Evolutionary conservation across 495 filamentous ascomycete genomes (phyloP).

Genomic region (Penicillium tannophilum): DNA sequence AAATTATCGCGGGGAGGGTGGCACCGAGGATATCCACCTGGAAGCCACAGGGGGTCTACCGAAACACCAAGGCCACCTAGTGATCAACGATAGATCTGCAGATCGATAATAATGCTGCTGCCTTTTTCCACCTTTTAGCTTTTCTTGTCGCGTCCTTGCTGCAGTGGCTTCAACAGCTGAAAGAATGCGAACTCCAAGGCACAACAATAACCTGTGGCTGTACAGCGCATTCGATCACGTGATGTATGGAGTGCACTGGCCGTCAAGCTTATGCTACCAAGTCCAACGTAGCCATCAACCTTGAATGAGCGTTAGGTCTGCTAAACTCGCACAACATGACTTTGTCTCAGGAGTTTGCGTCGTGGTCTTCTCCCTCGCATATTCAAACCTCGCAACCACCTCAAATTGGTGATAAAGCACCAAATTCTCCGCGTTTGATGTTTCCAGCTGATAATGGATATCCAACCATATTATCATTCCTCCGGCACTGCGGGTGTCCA

Average conservation of each 20-base stretch:
- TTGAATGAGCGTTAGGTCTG: background rate
- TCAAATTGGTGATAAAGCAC: conserved; percentile 5
- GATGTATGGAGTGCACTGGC: background rate
- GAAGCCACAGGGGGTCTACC: background rate
- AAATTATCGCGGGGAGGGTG: background rate
- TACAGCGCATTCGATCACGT: background rate
- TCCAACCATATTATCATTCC: conserved; percentile 20
- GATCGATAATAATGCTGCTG: too few relatives aligned
- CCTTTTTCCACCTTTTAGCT: too few relatives aligned
- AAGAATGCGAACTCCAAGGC: background rate
- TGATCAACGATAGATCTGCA: background rate
- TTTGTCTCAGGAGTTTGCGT: conserved; percentile 15
- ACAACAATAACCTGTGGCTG: background rate
- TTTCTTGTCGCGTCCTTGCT: too few relatives aligned
- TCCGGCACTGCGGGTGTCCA: conserved; percentile 26
- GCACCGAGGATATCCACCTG: background rate
- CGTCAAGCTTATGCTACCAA: background rate
- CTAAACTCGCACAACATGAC: conserved; percentile 13
- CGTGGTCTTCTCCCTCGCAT: conserved; percentile 10
- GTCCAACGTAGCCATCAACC: background rate
- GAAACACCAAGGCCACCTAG: background rate
- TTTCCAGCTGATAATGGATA: conserved; percentile 14
- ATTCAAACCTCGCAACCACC: conserved; percentile 1
- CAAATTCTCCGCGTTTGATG: conserved; percentile 5
- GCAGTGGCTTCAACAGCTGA: background rate